A percentile compares a stretch with the other conserved stretches of the same genome.
Conservation (phyloP, 164 flowering plant species). For the Chimonanthus salicifolius region DNA sequence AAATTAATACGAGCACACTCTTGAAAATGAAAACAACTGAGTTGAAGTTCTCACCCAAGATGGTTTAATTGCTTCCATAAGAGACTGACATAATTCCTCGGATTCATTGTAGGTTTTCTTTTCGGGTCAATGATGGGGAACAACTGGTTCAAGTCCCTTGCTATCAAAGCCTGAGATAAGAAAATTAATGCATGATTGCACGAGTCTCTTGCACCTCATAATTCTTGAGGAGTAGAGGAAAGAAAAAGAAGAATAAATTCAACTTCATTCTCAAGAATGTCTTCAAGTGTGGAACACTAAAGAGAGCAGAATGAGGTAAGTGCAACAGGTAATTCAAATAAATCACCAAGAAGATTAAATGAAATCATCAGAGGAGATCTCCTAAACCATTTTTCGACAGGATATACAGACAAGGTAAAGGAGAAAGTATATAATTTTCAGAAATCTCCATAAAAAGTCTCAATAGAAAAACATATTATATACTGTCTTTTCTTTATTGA, state of each 20-base stretch:
- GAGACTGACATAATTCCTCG: conserved; percentile 54
- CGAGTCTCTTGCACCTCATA: background rate
- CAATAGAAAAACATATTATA: too few relatives aligned
- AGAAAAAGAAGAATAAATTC: background rate
- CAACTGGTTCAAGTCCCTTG: conserved; percentile 52
- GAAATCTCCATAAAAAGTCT: too few relatives aligned
- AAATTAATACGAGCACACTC: too few relatives aligned
- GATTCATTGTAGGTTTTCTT: conserved; percentile 57
- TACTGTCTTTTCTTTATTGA: too few relatives aligned
- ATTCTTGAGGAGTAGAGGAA: background rate
- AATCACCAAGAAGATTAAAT: background rate
- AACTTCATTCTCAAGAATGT: too few relatives aligned
- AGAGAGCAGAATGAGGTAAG: background rate
- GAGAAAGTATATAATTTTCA: background rate
- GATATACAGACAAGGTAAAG: background rate
- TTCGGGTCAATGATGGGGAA: conserved; percentile 68
- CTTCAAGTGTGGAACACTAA: too few relatives aligned
- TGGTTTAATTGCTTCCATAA: conserved; percentile 88
- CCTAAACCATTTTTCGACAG: background rate
- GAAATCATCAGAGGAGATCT: background rate
- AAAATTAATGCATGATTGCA: background rate
- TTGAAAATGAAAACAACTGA: too few relatives aligned
- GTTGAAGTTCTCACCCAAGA: conserved; percentile 47
- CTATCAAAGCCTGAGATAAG: conserved; percentile 38
- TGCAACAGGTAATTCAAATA: background rate